A percentile compares a stretch with the other conserved stretches of the same genome.
These are phyloP conservation scores for Asterochloris erici DNA, from an alignment of 139 green algal species.

Conservation along the genomic window DNA sequence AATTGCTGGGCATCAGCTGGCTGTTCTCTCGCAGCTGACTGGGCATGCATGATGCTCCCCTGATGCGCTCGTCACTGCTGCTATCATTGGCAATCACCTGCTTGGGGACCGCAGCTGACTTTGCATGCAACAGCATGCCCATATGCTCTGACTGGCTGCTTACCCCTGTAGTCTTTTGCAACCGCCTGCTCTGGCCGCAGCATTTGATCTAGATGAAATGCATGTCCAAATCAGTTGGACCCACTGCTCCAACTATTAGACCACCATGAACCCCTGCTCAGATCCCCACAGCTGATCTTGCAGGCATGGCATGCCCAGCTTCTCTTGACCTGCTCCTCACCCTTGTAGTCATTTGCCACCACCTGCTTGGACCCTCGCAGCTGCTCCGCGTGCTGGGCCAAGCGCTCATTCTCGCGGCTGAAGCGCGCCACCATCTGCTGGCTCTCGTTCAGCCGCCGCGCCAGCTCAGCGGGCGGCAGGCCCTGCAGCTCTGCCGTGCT, in stretches of 20 bases:
- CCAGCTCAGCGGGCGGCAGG: conserved; percentile 5
- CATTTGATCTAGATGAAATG: background rate
- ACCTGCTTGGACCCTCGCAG: conserved; percentile 30
- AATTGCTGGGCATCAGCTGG: too few relatives aligned
- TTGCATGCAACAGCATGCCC: background rate
- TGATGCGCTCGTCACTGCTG: too few relatives aligned
- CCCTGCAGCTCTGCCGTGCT: background rate
- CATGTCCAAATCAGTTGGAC: background rate
- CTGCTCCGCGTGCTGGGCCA: conserved; percentile 58
- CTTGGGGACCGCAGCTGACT: background rate
- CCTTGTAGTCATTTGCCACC: conserved; percentile 39
- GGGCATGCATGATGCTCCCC: too few relatives aligned
- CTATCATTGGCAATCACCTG: too few relatives aligned
- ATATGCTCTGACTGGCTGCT: background rate
- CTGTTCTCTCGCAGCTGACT: too few relatives aligned
- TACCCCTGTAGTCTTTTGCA: conserved; percentile 39
- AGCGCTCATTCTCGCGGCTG: conserved; percentile 57
- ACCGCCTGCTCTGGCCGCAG: conserved; percentile 11
- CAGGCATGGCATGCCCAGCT: background rate
- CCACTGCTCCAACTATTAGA: background rate
- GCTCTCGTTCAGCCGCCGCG: conserved; percentile 26
- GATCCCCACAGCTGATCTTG: background rate
- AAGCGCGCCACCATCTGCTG: conserved; percentile 40
- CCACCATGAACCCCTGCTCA: background rate
- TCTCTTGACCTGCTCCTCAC: conserved; percentile 1